Evolutionary conservation across 495 filamentous ascomycete genomes (phyloP).

Genomic region (Neurospora sp.): DNA sequence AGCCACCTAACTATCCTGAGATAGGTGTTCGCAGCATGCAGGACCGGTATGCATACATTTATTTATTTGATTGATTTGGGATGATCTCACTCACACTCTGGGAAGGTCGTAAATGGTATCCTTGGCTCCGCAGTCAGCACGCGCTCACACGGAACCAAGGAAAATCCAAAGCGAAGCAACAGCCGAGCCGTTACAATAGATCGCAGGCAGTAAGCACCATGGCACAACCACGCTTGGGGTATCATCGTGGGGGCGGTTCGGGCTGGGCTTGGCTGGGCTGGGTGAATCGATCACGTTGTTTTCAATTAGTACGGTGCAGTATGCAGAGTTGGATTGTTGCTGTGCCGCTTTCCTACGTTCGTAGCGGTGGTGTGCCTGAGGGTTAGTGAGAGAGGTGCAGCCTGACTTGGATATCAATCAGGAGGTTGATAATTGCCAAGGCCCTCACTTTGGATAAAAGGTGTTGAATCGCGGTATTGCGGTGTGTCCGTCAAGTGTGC

Average conservation of each 20-base stretch:
- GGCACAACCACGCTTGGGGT: background rate
- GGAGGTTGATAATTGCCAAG: background rate
- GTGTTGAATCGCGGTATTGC: background rate
- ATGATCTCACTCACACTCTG: background rate
- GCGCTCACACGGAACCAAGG: background rate
- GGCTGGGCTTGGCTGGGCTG: background rate
- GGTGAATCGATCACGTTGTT: background rate
- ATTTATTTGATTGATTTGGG: background rate
- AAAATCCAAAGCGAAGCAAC: background rate
- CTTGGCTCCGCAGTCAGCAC: background rate
- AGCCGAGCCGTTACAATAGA: background rate
- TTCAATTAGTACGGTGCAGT: background rate
- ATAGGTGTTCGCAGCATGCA: background rate
- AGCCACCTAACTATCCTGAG: background rate
- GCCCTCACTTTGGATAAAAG: background rate
- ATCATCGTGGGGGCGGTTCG: background rate
- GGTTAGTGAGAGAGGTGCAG: background rate
- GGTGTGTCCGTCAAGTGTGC: background rate
- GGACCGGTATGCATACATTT: background rate
- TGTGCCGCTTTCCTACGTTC: background rate
- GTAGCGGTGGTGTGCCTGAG: background rate
- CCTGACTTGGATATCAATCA: background rate
- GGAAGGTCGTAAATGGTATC: background rate
- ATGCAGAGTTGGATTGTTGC: background rate
- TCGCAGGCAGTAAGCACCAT: background rate